Base-by-base conservation (phyloP, 306 rosid species). In the Boehmeria nivea region DNA sequence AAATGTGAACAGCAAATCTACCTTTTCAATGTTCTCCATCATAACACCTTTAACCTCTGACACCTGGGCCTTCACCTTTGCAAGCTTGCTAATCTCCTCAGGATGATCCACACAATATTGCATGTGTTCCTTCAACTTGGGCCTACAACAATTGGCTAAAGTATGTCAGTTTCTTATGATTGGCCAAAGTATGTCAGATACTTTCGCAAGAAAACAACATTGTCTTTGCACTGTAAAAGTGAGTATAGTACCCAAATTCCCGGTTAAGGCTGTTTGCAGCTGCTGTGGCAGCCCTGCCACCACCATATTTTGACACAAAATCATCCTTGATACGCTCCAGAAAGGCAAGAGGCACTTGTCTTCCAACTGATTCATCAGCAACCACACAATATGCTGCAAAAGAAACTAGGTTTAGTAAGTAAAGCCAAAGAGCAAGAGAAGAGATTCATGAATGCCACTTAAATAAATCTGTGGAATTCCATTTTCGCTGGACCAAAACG, bases 11-110 rank as follows among this genome's bases (percentile, higher is more conserved):
- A 10, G 36, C 5, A 4, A 31, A 12, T 28, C 42, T 80, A 90
- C 97, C 97, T 90, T 90, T 56, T 90, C 97, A 58, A 90, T 90
- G 65, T 90, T 90, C 88, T 90, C 97, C 97, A 90, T 90, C 97
- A 90, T 90, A 56, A 86, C 95, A 72, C 94, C 97, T 80, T 90
- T 90, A 64, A 90, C 97, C 79, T 90, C 91, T 51, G 97, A 86
- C 74, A 90, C 97, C 68, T 90, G 95, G 58, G 95, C 97, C 70
- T 86, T 86, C 78, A 90, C 97, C 84, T 90, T 90, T 45, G 97
- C 80, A 61, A 90, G 94, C 81, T 90, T 90, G 84, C 82, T 90
- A 56, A 90, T 70, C 81, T 90, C 97, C 57, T 90, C 97, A 34
- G 95, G 97, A 71, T 90, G 95, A 66, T 90, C 95, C 62, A 83